These are phyloP conservation scores for Exophiala mesophila DNA, from an alignment of 2,329 filamentous ascomycete genomes.

Conservation along the genomic window DNA sequence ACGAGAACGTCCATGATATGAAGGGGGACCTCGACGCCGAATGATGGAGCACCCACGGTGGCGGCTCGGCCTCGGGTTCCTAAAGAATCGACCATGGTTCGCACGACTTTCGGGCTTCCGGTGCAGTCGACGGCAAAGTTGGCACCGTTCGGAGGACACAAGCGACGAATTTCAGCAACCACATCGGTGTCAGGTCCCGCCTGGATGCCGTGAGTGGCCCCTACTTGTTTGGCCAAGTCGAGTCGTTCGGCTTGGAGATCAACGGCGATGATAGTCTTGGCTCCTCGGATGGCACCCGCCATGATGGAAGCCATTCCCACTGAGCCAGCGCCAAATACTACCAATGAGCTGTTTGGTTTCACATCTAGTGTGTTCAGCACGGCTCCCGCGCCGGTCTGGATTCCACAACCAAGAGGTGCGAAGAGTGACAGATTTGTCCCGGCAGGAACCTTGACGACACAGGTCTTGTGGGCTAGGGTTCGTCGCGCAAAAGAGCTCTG, in stretches of 20 bases:
- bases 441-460: slow-evolving; percentile 20
- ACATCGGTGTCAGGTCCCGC: slow-evolving; percentile 32
- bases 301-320: slow-evolving; percentile 31
- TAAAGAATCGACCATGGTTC: slow-evolving; percentile 24
- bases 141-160: slow-evolving; percentile 33
- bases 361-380: slow-evolving; percentile 17
- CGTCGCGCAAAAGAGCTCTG: slow-evolving; percentile 28
- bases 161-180: slow-evolving; percentile 34
- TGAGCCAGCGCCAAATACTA: slow-evolving; percentile 28
- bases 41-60: slow-evolving; percentile 22
- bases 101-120: slow-evolving; percentile 15
- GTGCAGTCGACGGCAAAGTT: slow-evolving; percentile 25
- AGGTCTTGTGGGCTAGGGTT: slow-evolving; percentile 21
- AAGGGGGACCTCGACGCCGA: slow-evolving; percentile 8
- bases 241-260: slow-evolving; percentile 38
- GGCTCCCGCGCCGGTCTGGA: slow-evolving; percentile 28
- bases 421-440: slow-evolving; percentile 18
- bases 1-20: too few species aligned
- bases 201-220: slow-evolving; percentile 44
- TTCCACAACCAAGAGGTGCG: slow-evolving; percentile 29
- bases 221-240: slow-evolving; percentile 43
- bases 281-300: slow-evolving; percentile 26
- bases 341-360: slow-evolving; percentile 13
- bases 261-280: slow-evolving; percentile 32
- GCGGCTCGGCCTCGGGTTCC: slow-evolving; percentile 21